These are phyloP conservation scores for Atkinsonella texensis DNA, from an alignment of 2,329 filamentous ascomycete species.

Conservation along the genomic window DNA sequence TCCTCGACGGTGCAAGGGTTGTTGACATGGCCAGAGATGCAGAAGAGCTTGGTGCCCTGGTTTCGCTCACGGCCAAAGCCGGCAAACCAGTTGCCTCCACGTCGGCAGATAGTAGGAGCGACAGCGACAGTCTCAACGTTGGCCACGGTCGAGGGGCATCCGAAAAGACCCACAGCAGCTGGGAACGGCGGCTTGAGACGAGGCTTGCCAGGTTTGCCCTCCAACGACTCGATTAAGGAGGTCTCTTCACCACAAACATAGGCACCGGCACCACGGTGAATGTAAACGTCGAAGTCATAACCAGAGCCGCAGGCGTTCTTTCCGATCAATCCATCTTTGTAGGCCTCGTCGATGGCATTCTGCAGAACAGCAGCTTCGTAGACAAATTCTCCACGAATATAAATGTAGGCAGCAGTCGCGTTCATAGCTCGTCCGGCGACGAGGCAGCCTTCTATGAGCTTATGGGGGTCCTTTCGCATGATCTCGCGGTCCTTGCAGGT, in stretches of 20 bases:
- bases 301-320: constrained; percentile 96
- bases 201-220: constrained; percentile 97
- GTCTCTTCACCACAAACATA: constrained; percentile 99
- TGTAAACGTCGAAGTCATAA: constrained; percentile 94
- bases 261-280: constrained; percentile 93
- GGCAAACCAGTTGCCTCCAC: constrained; percentile 88
- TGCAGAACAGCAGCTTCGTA: constrained; percentile 90
- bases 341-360: constrained; percentile 93
- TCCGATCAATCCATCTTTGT: constrained; percentile 85
- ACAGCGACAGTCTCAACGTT: constrained; percentile 97
- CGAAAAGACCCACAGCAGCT: constrained; percentile 91
- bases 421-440: constrained; percentile 98
- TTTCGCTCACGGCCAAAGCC: constrained; percentile 92
- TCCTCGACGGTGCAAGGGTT: constrained; percentile 97
- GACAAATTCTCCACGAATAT: constrained; percentile 97
- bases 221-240: constrained; percentile 91
- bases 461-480: constrained; percentile 99
- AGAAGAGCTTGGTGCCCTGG: constrained; percentile 94
- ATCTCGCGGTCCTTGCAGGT: constrained; percentile 99
- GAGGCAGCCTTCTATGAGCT: constrained; percentile 93
- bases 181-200: constrained; percentile 98
- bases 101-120: constrained; percentile 86
- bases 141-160: constrained; percentile 93
- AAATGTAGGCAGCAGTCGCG: constrained; percentile 96
- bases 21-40: constrained; percentile 97